Percentiles rank a stretch among this genome's conserved stretches.
phyloP scores from a whole-genome alignment of 139 green algal genomes.

The Chlorella sp. region DNA sequence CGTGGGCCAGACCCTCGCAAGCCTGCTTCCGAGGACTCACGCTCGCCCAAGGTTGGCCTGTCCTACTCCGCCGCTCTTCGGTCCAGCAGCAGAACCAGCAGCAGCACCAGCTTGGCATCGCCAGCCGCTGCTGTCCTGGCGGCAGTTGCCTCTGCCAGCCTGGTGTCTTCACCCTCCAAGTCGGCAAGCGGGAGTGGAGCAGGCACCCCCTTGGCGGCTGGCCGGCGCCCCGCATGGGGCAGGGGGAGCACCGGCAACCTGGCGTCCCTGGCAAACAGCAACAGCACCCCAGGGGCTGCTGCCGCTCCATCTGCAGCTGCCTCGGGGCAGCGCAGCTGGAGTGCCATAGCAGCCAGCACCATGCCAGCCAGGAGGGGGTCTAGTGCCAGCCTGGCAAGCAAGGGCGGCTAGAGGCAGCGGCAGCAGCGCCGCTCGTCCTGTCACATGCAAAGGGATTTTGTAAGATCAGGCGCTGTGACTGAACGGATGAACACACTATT shows the following conservation, averaged over 20 bases:
- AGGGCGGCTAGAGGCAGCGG: not conserved
- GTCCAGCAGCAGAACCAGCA: constrained; percentile 21
- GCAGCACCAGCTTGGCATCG: constrained; percentile 18
- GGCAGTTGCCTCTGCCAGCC: not conserved
- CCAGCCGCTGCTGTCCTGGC: not conserved
- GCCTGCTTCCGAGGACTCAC: not conserved
- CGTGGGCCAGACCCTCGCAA: not conserved
- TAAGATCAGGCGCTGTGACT: too few species aligned
- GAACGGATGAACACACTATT: too few species aligned
- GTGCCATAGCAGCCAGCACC: not conserved
- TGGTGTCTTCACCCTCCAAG: not conserved
- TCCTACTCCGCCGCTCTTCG: not conserved
- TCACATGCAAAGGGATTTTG: too few species aligned
- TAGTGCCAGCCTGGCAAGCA: not conserved
- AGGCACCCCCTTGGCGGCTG: not conserved
- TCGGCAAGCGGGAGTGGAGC: not conserved
- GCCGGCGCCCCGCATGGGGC: constrained; percentile 12
- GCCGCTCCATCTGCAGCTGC: not conserved
- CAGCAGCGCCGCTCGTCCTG: too few species aligned
- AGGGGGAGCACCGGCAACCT: constrained; percentile 27
- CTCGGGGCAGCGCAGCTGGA: constrained; percentile 14
- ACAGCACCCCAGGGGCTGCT: not conserved
- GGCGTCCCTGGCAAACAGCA: not conserved
- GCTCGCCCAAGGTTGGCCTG: constrained; percentile 26
- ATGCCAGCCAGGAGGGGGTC: not conserved